Evolutionary conservation across 2,329 filamentous ascomycete species (phyloP), one percentile per base, ranked within the genome.

Genomic region (Colletotrichum brevisporum): DNA sequence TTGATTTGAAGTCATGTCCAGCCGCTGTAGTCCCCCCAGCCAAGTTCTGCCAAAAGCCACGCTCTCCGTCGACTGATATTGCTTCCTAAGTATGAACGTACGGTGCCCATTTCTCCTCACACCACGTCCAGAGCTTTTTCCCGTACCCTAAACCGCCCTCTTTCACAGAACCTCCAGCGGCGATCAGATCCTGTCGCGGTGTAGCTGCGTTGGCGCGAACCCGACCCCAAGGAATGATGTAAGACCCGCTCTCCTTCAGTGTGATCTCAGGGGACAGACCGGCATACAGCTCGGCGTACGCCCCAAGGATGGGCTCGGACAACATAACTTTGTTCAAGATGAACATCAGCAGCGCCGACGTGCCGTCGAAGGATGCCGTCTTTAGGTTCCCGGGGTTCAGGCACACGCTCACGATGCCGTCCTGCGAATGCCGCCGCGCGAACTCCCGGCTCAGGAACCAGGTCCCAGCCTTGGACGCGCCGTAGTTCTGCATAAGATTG

Each of bases 251-350:
- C 1, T 79, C 73, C 56, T 78, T 76, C 3, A 71, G 24, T 3
- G 74, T 77, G 2, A 83, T 73, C 2, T 83, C 79, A 0, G 78
- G 75, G 0, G 80, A 80, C 56, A 83, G 72, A 0, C 79, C 82
- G 41, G 81, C 78, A 57, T 74, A 83, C 2, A 84, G 65, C 71
- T 82, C 80, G 0, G 82, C 83, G 63, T 82, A 83, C 2, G 81
- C 82, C 6, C 81, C 83, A 36, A 76, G 71, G 4, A 67, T 72
- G 2, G 79, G 71, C 15, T 76, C 74, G 56, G 81, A 74, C 3
- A 78, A 67, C 4, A 79, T 41, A 8, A 70, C 67, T 1, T 69
- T 71, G 57, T 77, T 69, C 39, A 78, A 41, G 45, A 73, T 36
- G 4, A 51, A 18, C 56, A 67, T 51, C 18, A 48, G n/a, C 24